phyloP scores from a whole-genome alignment of 108 stramenopile species.

The Conticribra weissflogii region DNA sequence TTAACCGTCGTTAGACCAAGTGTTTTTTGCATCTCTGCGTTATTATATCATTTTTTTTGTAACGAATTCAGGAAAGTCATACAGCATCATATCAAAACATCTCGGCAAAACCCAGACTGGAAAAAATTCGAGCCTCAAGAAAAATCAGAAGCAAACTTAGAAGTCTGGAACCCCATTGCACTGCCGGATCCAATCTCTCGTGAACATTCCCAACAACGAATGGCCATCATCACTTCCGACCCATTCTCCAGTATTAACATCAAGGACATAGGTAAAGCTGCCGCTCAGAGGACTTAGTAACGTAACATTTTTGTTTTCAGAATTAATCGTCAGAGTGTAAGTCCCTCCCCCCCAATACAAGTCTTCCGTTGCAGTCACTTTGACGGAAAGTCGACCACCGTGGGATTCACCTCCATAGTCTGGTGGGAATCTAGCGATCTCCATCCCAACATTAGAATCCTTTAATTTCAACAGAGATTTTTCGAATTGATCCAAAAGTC shows the following conservation, averaged over 20 bases:
- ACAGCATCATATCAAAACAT: no score
- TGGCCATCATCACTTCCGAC: slow-evolving; percentile 74
- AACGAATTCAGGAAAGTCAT: no score
- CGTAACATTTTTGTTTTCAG: slow-evolving; percentile 37
- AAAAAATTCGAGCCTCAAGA: no score
- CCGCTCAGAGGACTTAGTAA: slow-evolving; percentile 76
- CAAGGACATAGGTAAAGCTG: slow-evolving; percentile 60
- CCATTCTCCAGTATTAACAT: slow-evolving; percentile 66
- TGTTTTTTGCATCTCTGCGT: no score
- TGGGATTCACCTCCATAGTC: no score
- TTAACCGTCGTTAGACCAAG: no score
- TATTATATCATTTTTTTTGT: no score
- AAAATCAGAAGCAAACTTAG: slow-evolving; percentile 21
- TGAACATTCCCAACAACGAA: slow-evolving; percentile 74
- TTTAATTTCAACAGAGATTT: no score
- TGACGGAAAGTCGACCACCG: slow-evolving; percentile 59
- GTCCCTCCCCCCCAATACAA: slow-evolving; percentile 54
- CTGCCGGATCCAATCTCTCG: slow-evolving; percentile 81
- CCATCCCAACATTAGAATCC: no score
- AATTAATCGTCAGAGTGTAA: slow-evolving; percentile 33
- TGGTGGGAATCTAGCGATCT: no score
- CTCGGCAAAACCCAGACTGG: no score
- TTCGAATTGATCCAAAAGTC: no score
- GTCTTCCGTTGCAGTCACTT: slow-evolving; percentile 59
- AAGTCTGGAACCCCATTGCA: slow-evolving; percentile 81